phyloP scores from a whole-genome alignment of 768 basidiomycete genomes.

The Agrocybe praecox region DNA sequence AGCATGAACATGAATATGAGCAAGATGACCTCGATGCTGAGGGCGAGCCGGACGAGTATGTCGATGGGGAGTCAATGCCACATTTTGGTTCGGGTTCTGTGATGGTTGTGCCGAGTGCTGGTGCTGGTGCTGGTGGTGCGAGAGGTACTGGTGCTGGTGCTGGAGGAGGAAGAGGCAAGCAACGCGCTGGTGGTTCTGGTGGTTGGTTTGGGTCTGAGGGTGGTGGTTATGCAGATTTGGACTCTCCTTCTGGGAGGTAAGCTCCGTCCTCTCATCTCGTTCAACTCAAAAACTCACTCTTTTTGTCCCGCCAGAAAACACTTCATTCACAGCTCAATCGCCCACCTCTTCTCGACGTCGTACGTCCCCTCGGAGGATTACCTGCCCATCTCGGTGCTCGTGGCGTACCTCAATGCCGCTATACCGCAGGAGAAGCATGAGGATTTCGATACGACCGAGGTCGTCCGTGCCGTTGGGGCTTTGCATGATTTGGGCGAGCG shows the following conservation, averaged over 20 bases:
- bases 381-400: constrained; percentile 66
- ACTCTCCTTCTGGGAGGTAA: constrained; percentile 62
- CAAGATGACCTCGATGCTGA: constrained; percentile 31
- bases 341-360: constrained; percentile 68
- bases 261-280: constrained; percentile 23
- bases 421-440: constrained; percentile 80
- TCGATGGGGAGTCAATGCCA: constrained; percentile 20
- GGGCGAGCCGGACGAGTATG: constrained; percentile 29
- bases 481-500: no score
- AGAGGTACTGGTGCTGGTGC: no score
- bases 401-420: constrained; percentile 75
- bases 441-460: constrained; percentile 79
- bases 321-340: constrained; percentile 63
- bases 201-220: no score
- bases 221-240: constrained; percentile 56
- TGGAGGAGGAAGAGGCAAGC: no score
- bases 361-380: constrained; percentile 71
- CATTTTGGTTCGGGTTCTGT: neutral
- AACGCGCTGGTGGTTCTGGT: no score
- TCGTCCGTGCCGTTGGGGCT: constrained; percentile 49
- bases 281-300: neutral
- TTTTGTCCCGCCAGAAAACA: constrained; percentile 42
- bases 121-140: no score
- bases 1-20: no score
- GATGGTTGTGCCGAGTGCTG: no score